phyloP scores from a whole-genome alignment of 2,329 filamentous ascomycete genomes.

The Pseudogymnoascus sp. region DNA sequence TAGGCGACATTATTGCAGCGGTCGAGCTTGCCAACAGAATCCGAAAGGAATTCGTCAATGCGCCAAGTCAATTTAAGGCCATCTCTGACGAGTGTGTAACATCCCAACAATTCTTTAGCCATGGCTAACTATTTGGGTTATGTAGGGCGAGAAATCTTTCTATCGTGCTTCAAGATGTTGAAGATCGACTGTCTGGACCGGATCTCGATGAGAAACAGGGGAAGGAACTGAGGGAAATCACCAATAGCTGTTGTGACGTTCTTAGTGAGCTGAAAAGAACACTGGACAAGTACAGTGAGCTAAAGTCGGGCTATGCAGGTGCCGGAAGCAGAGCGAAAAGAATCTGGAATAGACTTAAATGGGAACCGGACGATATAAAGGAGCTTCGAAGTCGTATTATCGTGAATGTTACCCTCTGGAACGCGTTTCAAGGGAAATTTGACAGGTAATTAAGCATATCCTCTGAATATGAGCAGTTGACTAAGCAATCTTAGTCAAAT shows the following conservation, averaged over 20 bases:
- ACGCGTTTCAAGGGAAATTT: constrained; percentile 7
- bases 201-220: constrained; percentile 19
- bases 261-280: constrained; percentile 14
- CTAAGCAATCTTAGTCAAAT: background rate
- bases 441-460: constrained; percentile 4
- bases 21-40: constrained; percentile 20
- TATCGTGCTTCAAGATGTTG: constrained; percentile 24
- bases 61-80: constrained; percentile 19
- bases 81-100: constrained; percentile 19
- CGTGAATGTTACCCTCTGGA: constrained; percentile 11
- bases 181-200: constrained; percentile 18
- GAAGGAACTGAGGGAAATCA: constrained; percentile 19
- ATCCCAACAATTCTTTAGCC: background rate
- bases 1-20: constrained; percentile 21
- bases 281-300: constrained; percentile 13
- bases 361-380: constrained; percentile 12
- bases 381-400: constrained; percentile 14
- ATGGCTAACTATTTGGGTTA: background rate
- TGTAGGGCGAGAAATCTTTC: constrained; percentile 23
- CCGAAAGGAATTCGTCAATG: constrained; percentile 20
- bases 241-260: constrained; percentile 17
- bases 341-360: constrained; percentile 23
- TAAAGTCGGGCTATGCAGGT: constrained; percentile 10
- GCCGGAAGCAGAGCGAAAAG: constrained; percentile 14
- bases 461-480: background rate